Evolutionary conservation across 768 basidiomycete species (phyloP), one percentile per base, ranked within the genome.

Genomic region (Suillus subaureus): DNA sequence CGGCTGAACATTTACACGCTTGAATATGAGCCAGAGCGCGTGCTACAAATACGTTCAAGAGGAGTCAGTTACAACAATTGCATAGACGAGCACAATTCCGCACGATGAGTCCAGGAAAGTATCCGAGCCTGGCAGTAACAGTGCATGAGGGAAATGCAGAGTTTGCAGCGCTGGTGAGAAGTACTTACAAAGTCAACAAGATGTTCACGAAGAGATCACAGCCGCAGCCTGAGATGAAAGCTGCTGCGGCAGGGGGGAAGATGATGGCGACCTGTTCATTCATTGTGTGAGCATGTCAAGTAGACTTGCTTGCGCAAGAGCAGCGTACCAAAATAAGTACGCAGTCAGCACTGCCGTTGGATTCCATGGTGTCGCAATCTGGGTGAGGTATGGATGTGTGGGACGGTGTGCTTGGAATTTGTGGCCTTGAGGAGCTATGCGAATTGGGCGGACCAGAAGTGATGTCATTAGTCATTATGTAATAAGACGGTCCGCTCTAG

Each of bases 11-110:
- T 92, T 83, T 80, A 91, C 86, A 80, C 90, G 90, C 84, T 82
- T 89, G 78, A 93, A 89, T 55, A 95, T 89, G 63, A 96, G 82
- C 91, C 91, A 95, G 77, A 93, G 90, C 1, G 93, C 92, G 71
- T 95, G 93, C 85, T 86, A 42, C 8, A 58, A n/a, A 35, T n/a
- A 1, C 9, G 11, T 55, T 31, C 12, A n/a, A 6, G 37, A 37
- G 28, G 1, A 28, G 52, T 54, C 42, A 47, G 45, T 31, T 9
- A 8, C 21, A 5, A 21, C 42, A 61, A 16, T 21, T 28, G 8
- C 26, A 13, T 28, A n/a, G 7, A 51, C 28, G 2, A 18, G 15
- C 31, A 65, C 11, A 31, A 26, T 33, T 28, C 49, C 82, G 68
- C 35, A 84, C 84, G 54, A 87, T 67, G 66, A 80, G 81, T 11